Evolutionary conservation across 306 rosid genomes (phyloP), one percentile per base, ranked within the genome.

Genomic region (Cercis canadensis): DNA sequence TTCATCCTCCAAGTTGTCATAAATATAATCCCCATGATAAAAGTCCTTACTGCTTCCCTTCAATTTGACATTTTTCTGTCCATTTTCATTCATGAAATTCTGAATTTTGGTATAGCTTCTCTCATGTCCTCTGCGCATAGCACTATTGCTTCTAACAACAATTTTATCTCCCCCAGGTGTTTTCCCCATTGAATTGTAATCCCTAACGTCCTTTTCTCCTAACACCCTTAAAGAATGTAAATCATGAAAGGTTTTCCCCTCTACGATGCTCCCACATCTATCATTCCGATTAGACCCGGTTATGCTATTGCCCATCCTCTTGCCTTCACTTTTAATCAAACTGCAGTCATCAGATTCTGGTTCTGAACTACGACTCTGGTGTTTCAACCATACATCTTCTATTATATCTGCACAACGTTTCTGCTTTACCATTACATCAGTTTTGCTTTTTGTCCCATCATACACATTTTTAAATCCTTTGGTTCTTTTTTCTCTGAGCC

Each of bases 1-100:
- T 47, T 90, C 98, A 63, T 84, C 81, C 80, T 59, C 84, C 77
- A 80, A 66, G 47, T 56, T 63, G 8, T 83, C 84, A 12, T 75
- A 75, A 46, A 72, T 76, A 55, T 75, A 69, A 74, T 58, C 72
- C 47, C 72, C 70, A 67, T 70, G 59, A 64, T 51, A 31, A 58
- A 60, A 76, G 5, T 24, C 70, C 72, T 76, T 67, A 36, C 58
- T 34, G 14, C 84, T 74, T 80, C 76, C 65, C 18, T 67, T 81
- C 71, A 67, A 32, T 54, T 59, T 82, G 54, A 44, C 73, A 74
- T 81, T 72, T 24, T 53, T 63, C 32, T 34, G 59, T 50, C 53
- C 57, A 62, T 53, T 64, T 49, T 65, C 55, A 54, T 64, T 75
- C 15, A 58, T 43, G 67, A 57, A 72, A 46, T 75, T 83, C 59